Base-by-base conservation (phyloP, 2,329 filamentous ascomycete genomes). In the Verticillium tricorpus region DNA sequence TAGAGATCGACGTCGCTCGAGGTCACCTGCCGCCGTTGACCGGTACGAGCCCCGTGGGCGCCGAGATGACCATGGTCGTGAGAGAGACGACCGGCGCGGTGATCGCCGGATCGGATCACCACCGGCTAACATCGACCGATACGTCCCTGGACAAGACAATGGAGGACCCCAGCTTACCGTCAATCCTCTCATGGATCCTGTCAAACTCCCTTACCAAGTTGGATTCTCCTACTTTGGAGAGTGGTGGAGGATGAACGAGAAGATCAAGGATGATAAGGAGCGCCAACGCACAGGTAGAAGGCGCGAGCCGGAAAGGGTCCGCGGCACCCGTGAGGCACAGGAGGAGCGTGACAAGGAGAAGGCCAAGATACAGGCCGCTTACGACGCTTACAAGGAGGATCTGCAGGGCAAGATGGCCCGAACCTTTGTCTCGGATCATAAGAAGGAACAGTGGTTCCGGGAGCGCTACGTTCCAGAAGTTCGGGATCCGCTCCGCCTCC, bases 391-490 rank as follows among this genome's bases (percentile, higher is more conserved):
- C 71, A 89, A 89, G 68, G 87, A 89, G 70, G 86, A 89, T 39
- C 77, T 90, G 2, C 87, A 89, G 69, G 86, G 83, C 4, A 89
- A 88, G 73, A 94, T 97, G 89, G 93, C 95, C 0, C 88, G 93
- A 66, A 82, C 85, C 1, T 99, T 99, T 73, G 95, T 99, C 52
- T 86, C 89, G 58, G 90, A 93, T 69, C 95, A 99, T 77, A 97
- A 96, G 73, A 88, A 88, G 54, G 95, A 99, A 74, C 94, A 99
- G 73, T 99, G 95, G 95, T 99, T 99, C 78, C 92, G 89, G 69
- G 95, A 99, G 76, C 89, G 92, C 72, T 99, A 99, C 69, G 89
- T 96, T 34, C 86, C 92, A 1, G 92, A 95, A 67, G 87, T 94
- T 60, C 84, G 91, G 59, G 89, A 93, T 67, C 82, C 85, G 2